Conservation (phyloP, 2,329 filamentous ascomycete genomes). For the Rhytidhysteron rufulum region DNA sequence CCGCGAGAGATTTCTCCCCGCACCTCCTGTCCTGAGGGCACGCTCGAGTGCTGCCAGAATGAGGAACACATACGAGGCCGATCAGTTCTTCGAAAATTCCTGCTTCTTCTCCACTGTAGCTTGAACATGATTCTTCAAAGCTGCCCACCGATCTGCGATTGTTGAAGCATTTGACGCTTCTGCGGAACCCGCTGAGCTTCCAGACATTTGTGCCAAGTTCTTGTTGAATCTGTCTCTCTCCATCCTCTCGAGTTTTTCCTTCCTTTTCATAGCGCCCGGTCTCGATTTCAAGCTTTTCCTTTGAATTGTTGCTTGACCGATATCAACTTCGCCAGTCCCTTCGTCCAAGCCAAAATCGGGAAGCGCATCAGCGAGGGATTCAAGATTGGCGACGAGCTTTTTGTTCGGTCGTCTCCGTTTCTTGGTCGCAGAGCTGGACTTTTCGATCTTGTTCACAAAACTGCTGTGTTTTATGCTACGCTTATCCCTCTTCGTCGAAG, state of each 20-base stretch:
- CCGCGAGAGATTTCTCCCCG: too few relatives aligned
- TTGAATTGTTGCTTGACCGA: slow-evolving; percentile 60
- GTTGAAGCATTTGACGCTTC: slow-evolving; percentile 8
- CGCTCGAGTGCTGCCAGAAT: too few relatives aligned
- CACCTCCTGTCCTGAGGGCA: too few relatives aligned
- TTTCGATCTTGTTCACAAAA: slow-evolving; percentile 73
- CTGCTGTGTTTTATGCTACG: slow-evolving; percentile 74
- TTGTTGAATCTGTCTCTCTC: slow-evolving; percentile 82
- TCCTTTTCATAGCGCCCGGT: slow-evolving; percentile 77
- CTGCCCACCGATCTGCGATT: slow-evolving; percentile 61
- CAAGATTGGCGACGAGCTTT: slow-evolving; percentile 73
- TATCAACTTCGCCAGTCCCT: slow-evolving; percentile 23
- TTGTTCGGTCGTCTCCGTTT: slow-evolving; percentile 67
- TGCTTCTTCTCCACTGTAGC: slow-evolving; percentile 86
- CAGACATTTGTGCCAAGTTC: slow-evolving; percentile 75
- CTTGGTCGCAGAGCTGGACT: slow-evolving; percentile 52
- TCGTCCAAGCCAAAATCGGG: slow-evolving; percentile 56
- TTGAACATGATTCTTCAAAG: slow-evolving; percentile 77
- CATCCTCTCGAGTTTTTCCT: slow-evolving; percentile 71
- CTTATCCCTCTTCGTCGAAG: slow-evolving; percentile 77
- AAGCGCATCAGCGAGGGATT: slow-evolving; percentile 74
- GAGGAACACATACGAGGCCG: too few relatives aligned
- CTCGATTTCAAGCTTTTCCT: slow-evolving; percentile 71
- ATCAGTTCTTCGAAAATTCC: slow-evolving; percentile 53
- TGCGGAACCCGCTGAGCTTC: slow-evolving; percentile 9